Conservation (phyloP, 495 filamentous ascomycete genomes). For the Penicillium steckii region DNA sequence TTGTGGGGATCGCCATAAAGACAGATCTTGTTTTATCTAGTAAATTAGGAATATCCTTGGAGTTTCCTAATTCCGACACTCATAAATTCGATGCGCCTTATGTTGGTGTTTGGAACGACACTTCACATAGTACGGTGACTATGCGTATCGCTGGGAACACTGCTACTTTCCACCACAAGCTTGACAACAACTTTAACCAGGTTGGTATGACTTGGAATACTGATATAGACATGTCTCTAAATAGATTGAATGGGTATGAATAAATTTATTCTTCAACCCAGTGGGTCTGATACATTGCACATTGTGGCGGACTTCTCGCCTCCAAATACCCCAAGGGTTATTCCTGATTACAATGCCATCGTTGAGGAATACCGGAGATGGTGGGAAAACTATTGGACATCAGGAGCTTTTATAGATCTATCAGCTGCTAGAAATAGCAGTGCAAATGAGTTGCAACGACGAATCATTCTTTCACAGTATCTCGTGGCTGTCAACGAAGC, state of each 20-base stretch:
- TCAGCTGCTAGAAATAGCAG: background rate
- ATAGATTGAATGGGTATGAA: background rate
- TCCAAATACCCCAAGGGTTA: background rate
- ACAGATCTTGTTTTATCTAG: background rate
- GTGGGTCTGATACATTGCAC: background rate
- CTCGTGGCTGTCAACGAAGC: constrained; percentile 9
- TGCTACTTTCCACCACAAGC: constrained; percentile 2
- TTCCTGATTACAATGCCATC: background rate
- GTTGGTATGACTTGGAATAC: background rate
- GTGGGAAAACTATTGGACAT: constrained; percentile 5
- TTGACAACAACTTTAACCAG: background rate
- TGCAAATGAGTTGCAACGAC: constrained; percentile 6
- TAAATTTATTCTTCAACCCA: background rate
- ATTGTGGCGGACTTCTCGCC: background rate
- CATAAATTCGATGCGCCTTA: constrained; percentile 10
- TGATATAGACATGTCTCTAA: too few species aligned
- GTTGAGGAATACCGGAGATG: background rate
- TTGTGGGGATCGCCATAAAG: constrained; percentile 1
- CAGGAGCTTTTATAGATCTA: constrained; percentile 5
- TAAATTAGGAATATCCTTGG: constrained; percentile 1
- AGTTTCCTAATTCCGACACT: constrained; percentile 3
- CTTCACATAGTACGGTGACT: background rate
- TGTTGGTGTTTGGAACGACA: constrained; percentile 9
- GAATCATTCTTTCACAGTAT: constrained; percentile 7
- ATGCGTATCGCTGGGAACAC: background rate